Evolutionary conservation across 805 yeast species (phyloP).

Genomic region (Saccharomycopsis malanga): DNA sequence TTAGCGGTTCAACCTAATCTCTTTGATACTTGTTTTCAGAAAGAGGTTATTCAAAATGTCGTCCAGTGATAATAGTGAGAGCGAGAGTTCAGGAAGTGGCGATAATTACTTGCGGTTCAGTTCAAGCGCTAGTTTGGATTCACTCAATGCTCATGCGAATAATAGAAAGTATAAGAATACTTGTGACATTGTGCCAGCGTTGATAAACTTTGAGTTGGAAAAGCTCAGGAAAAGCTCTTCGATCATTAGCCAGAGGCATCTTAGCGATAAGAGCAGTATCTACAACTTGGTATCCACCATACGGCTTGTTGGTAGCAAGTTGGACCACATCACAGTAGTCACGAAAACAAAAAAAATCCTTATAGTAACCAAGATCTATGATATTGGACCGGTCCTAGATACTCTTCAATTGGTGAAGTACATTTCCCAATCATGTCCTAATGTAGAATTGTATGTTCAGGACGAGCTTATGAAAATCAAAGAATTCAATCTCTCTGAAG

Average conservation of each 20-base stretch:
- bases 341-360: constrained; percentile 26
- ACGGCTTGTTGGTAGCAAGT: constrained; percentile 27
- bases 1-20: too few relatives aligned
- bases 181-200: constrained; percentile 19
- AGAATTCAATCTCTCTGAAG: constrained; percentile 38
- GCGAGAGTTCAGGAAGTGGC: not conserved
- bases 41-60: too few relatives aligned
- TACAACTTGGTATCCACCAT: constrained; percentile 26
- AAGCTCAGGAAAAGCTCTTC: constrained; percentile 5
- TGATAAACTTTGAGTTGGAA: constrained; percentile 14
- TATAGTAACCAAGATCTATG: constrained; percentile 29
- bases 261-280: constrained; percentile 9
- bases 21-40: too few relatives aligned
- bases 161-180: constrained; percentile 9
- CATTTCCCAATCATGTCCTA: constrained; percentile 25
- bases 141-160: not conserved
- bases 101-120: not conserved
- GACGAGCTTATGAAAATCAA: constrained; percentile 27
- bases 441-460: constrained; percentile 42
- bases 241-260: not conserved
- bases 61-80: not conserved
- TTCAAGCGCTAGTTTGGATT: not conserved
- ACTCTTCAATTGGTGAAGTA: constrained; percentile 24
- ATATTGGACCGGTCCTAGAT: constrained; percentile 28
- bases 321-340: constrained; percentile 27